Evolutionary conservation across 768 basidiomycete genomes (phyloP), one percentile per base, ranked within the genome.

Genomic region (Suillus lakei): DNA sequence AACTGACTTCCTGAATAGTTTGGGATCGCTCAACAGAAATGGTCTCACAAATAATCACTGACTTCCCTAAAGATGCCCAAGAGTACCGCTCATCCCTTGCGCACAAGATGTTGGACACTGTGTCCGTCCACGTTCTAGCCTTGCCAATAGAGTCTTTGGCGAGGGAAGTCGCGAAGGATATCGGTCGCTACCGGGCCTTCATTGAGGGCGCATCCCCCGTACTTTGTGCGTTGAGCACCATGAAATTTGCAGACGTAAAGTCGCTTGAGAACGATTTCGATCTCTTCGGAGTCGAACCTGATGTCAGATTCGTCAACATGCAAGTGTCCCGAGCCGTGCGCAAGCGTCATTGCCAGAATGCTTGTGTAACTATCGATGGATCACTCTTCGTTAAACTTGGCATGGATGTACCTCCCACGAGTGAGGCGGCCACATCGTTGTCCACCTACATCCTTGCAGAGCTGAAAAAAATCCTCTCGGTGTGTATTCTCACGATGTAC

Each of bases 11-110:
- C 2, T 28, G 36, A 18, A 36, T 61, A 75, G 75, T 60, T 34
- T 61, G 63, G 53, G 64, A 68, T 21, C 60, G 39, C 12, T 66
- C 58, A 26, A 51, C 32, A n/a, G 18, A 44, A 21, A 18, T 79
- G 26, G 61, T 68, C 46, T n/a, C 32, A 41, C 76, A 69, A 72
- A 76, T 83, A 36, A 18, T 81, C n/a, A n/a, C n/a, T n/a, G n/a
- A n/a, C 18, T 83, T 80, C 58, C 81, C 81, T 1, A 62, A 60
- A 1, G 67, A 68, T 44, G 64, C 73, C 3, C 66, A 68, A 12
- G 68, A 64, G 16, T 69, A 76, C 54, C 65, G 55, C 10, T 15
- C 55, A 4, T 79, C 80, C 4, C 63, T n/a, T 34, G 62, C 70
- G 18, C 44, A 38, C 36, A 63, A 50, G n/a, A 61, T 80, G 26